These are phyloP conservation scores for Cylindrotheca fusiformis DNA, from an alignment of 108 stramenopile genomes.

Conservation along the genomic window DNA sequence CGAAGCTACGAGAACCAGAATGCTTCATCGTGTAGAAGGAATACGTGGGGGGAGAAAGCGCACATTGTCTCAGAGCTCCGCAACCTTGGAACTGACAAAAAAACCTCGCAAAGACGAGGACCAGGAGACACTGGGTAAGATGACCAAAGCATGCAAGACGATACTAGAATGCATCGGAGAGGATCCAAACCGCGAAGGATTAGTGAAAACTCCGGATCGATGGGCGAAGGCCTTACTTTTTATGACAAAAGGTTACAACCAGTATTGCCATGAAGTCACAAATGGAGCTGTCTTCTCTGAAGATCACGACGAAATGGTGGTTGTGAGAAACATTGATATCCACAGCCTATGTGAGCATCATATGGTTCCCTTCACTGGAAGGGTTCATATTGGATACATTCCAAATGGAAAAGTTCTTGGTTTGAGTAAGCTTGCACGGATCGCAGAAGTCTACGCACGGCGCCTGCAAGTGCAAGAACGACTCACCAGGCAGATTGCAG, in stretches of 20 bases:
- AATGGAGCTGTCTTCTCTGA: slow-evolving; percentile 94
- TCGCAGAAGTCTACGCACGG: slow-evolving; percentile 91
- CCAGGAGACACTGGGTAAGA: slow-evolving; percentile 47
- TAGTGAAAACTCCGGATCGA: slow-evolving; percentile 88
- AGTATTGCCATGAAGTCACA: slow-evolving; percentile 71
- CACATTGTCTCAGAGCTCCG: slow-evolving; percentile 4
- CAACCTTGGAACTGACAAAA: slow-evolving; percentile 3
- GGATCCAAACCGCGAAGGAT: slow-evolving; percentile 91
- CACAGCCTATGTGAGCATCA: slow-evolving; percentile 98
- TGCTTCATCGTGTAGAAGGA: slow-evolving; percentile 22
- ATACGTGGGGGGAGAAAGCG: slow-evolving; percentile 2
- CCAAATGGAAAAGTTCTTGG: slow-evolving; percentile 94
- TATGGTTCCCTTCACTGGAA: slow-evolving; percentile 97
- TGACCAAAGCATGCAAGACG: slow-evolving; percentile 85
- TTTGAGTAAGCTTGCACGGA: slow-evolving; percentile 92
- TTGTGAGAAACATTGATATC: slow-evolving; percentile 96
- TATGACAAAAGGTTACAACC: slow-evolving; percentile 89
- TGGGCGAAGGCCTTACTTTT: slow-evolving; percentile 96
- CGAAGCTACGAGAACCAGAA: slow-evolving; percentile 40
- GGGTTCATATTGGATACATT: slow-evolving; percentile 97
- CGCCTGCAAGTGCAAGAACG: slow-evolving; percentile 99
- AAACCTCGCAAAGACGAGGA: slow-evolving; percentile 13
- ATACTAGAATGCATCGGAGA: slow-evolving; percentile 96
- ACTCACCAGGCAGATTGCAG: slow-evolving; percentile 93
- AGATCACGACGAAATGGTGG: slow-evolving; percentile 93